A percentile compares a stretch with the other conserved stretches of the same genome.
phyloP scores from a whole-genome alignment of 2,329 filamentous ascomycete genomes.

The Ophiostoma quercus region DNA sequence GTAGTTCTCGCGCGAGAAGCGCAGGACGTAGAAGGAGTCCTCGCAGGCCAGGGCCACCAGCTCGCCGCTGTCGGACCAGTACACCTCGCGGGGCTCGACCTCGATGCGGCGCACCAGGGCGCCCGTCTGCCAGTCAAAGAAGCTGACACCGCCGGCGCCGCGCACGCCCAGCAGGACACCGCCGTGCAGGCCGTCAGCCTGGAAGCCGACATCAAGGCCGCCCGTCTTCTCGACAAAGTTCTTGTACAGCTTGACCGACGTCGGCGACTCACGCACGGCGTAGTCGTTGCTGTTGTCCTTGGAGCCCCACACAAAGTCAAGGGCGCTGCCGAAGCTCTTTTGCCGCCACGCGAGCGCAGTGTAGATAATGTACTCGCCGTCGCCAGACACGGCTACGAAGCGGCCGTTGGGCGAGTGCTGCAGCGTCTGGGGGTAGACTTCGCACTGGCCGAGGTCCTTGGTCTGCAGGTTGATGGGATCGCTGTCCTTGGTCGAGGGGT shows the following conservation, averaged over 20 bases:
- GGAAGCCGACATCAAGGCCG: slow-evolving; percentile 89
- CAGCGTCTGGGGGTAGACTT: slow-evolving; percentile 92
- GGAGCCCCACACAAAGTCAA: slow-evolving; percentile 95
- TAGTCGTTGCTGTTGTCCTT: slow-evolving; percentile 99
- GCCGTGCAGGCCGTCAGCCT: slow-evolving; percentile 83
- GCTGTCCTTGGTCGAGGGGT: slow-evolving; percentile 79
- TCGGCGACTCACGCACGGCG: slow-evolving; percentile 88
- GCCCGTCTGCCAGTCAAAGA: slow-evolving; percentile 94
- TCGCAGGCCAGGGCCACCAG: slow-evolving; percentile 89
- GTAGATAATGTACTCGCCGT: slow-evolving; percentile 98
- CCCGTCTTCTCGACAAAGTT: slow-evolving; percentile 92
- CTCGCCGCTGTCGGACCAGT: slow-evolving; percentile 97
- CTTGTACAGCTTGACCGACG: slow-evolving; percentile 94
- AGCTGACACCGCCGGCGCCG: slow-evolving; percentile 87
- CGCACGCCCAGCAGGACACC: slow-evolving; percentile 90
- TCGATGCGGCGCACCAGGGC: slow-evolving; percentile 89
- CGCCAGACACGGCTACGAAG: slow-evolving; percentile 82
- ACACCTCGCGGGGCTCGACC: slow-evolving; percentile 66
- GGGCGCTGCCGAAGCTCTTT: slow-evolving; percentile 89
- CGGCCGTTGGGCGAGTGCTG: slow-evolving; percentile 90
- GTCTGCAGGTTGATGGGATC: slow-evolving; percentile 78
- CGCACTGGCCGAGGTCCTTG: slow-evolving; percentile 92
- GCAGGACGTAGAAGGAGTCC: slow-evolving; percentile 88
- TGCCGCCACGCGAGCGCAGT: slow-evolving; percentile 94
- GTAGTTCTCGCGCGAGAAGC: slow-evolving; percentile 87